Conservation (phyloP, 345 rosid genomes). For the Tarenaya hassleriana region DNA sequence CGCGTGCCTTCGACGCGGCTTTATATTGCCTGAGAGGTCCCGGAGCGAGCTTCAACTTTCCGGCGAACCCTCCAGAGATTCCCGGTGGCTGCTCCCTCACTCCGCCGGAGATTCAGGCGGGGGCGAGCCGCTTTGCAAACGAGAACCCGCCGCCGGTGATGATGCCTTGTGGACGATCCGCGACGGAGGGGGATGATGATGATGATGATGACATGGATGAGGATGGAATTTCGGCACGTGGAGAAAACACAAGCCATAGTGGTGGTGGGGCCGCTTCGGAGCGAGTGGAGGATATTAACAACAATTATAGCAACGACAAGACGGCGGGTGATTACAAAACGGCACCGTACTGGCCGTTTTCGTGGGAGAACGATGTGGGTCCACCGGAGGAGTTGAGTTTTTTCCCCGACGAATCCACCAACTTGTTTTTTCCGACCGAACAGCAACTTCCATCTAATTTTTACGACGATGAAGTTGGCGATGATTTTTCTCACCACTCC, state of each 20-base stretch:
- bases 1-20: constrained; percentile 85
- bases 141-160: constrained; percentile 10
- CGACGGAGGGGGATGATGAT: no score
- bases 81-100: constrained; percentile 43
- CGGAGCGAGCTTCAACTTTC: constrained; percentile 59
- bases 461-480: constrained; percentile 28
- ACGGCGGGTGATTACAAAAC: constrained; percentile 1
- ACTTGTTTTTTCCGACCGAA: constrained; percentile 17
- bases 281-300: constrained; percentile 22
- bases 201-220: not conserved
- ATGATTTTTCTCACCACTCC: constrained; percentile 24
- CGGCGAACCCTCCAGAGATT: constrained; percentile 57
- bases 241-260: constrained; percentile 17
- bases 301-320: not conserved
- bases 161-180: constrained; percentile 15
- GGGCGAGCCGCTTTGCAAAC: constrained; percentile 55
- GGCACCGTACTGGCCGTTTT: constrained; percentile 20
- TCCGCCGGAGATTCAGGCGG: constrained; percentile 49
- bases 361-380: constrained; percentile 23
- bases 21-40: constrained; percentile 67
- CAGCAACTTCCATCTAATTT: constrained; percentile 27
- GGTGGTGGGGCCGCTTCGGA: constrained; percentile 29
- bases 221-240: constrained; percentile 2
- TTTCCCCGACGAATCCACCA: constrained; percentile 10
- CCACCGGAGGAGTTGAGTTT: constrained; percentile 16